These are phyloP conservation scores for Globisporangium ultimum DNA, from an alignment of 352 stramenopile species.

Conservation along the genomic window DNA sequence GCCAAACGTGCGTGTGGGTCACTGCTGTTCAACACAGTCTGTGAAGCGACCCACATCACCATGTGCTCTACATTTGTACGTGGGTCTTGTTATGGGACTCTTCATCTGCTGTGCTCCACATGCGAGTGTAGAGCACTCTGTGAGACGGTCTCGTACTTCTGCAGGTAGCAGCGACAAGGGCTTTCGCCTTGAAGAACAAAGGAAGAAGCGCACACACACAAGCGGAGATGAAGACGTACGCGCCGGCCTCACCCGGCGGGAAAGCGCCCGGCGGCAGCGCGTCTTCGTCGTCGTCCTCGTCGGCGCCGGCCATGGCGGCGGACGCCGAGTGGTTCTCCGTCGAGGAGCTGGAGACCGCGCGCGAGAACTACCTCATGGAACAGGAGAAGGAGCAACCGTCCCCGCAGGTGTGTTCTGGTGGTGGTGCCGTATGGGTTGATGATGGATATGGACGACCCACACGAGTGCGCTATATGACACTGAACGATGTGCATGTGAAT, in stretches of 20 bases:
- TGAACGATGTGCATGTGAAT: not conserved
- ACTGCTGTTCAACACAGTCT: not conserved
- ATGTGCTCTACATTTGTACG: not conserved
- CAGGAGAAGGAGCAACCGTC: conserved; percentile 74
- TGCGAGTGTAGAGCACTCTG: not conserved
- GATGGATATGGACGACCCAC: not conserved
- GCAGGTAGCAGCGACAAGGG: not conserved
- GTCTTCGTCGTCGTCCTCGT: conserved; percentile 4
- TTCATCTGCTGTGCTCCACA: no score
- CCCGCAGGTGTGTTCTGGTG: conserved; percentile 28
- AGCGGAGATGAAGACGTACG: conserved; percentile 15
- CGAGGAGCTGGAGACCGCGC: conserved; percentile 64
- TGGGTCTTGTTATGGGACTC: not conserved
- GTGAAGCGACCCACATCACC: not conserved
- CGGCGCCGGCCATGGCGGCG: conserved; percentile 17
- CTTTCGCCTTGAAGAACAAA: not conserved
- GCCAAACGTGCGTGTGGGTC: no score
- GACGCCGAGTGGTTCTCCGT: conserved; percentile 68
- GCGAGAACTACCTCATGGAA: conserved; percentile 72
- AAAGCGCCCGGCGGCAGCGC: conserved; percentile 3
- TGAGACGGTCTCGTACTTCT: not conserved
- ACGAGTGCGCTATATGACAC: not conserved
- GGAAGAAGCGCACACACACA: not conserved
- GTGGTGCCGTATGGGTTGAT: not conserved
- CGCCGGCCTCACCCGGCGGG: conserved; percentile 8